Percentiles rank a stretch among this genome's conserved stretches.
These are phyloP conservation scores for Naganishia onofrii DNA, from an alignment of 768 basidiomycete genomes.

Conservation along the genomic window DNA sequence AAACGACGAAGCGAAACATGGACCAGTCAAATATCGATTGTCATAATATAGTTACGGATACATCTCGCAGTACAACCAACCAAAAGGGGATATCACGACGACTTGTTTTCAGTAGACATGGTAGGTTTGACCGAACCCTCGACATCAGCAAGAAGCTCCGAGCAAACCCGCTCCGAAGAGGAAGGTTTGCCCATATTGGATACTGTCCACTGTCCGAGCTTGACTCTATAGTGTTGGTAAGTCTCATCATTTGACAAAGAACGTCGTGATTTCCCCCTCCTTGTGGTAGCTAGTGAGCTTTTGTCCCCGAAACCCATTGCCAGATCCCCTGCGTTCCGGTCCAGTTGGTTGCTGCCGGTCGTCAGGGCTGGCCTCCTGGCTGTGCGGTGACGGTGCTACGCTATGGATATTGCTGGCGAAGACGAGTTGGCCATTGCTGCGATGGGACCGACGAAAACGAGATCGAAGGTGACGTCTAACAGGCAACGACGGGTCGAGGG, in stretches of 20 bases:
- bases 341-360: background rate
- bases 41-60: no score
- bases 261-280: background rate
- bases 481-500: background rate
- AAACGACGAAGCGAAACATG: no score
- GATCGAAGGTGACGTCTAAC: slow-evolving; percentile 8
- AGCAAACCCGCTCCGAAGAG: background rate
- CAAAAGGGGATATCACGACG: slow-evolving; percentile 17
- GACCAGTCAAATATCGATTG: no score
- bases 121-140: slow-evolving; percentile 32
- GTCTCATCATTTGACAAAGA: slow-evolving; percentile 32
- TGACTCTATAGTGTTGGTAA: slow-evolving; percentile 35
- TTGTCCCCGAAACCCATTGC: background rate
- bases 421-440: slow-evolving; percentile 2
- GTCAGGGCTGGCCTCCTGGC: no score
- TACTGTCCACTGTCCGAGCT: slow-evolving; percentile 32
- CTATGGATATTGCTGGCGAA: background rate
- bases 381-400: no score
- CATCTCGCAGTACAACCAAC: background rate
- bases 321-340: background rate
- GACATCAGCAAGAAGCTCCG: slow-evolving; percentile 32
- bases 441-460: slow-evolving; percentile 13
- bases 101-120: slow-evolving; percentile 27
- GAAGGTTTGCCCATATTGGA: slow-evolving; percentile 14
- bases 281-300: background rate